Conservation (phyloP, 2,329 filamentous ascomycete species). For the Sarocladium oryzae region DNA sequence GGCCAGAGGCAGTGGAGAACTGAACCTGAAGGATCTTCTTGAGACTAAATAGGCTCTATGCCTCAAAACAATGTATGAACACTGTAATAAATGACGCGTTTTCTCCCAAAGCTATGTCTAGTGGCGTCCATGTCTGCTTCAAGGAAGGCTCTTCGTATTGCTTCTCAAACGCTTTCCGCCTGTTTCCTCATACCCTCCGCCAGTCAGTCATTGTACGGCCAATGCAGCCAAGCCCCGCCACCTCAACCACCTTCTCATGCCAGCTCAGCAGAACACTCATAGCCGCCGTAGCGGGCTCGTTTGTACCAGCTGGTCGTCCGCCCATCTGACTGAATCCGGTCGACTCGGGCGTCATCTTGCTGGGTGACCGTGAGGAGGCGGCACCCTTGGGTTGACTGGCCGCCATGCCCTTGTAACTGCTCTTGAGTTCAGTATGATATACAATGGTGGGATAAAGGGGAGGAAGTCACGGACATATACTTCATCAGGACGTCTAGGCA, state of each 20-base stretch:
- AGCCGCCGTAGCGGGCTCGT: constrained; percentile 69
- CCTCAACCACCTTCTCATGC: constrained; percentile 97
- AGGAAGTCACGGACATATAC: constrained; percentile 90
- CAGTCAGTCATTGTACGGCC: constrained; percentile 94
- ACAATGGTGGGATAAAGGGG: constrained; percentile 18
- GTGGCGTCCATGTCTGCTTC: constrained; percentile 8
- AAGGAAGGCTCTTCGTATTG: neutral
- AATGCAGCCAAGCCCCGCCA: constrained; percentile 86
- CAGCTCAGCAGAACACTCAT: constrained; percentile 98
- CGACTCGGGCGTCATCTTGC: constrained; percentile 60
- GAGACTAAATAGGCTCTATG: constrained; percentile 27
- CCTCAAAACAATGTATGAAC: constrained; percentile 21
- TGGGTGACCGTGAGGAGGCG: constrained; percentile 32
- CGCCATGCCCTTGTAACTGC: constrained; percentile 86
- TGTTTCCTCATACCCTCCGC: constrained; percentile 53
- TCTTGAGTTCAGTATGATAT: neutral
- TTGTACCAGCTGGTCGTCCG: constrained; percentile 43
- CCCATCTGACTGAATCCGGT: constrained; percentile 85
- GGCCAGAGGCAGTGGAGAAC: constrained; percentile 73
- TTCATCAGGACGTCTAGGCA: constrained; percentile 93
- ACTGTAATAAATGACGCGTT: constrained; percentile 1
- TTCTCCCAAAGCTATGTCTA: neutral
- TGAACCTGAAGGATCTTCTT: constrained; percentile 80
- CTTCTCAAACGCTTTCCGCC: neutral
- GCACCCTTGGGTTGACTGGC: constrained; percentile 33